phyloP scores from a whole-genome alignment of 148 eudicot species.

The Chenopodium berlandieri region DNA sequence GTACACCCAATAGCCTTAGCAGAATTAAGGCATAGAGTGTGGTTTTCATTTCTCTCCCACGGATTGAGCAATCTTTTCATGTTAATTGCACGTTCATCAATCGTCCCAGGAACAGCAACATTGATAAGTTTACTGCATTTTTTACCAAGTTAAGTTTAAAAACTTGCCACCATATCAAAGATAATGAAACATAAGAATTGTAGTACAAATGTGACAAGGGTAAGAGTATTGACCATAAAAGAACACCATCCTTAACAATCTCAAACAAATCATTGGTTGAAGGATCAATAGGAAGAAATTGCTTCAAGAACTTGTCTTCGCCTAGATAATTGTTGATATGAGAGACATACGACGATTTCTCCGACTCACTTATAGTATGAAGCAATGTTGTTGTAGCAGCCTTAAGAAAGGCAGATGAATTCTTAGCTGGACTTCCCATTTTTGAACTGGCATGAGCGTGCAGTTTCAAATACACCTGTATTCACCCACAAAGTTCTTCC shows the following conservation, averaged over 20 bases:
- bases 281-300: constrained; percentile 85
- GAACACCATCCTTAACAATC: constrained; percentile 94
- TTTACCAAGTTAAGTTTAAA: constrained; percentile 4
- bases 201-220: constrained; percentile 12
- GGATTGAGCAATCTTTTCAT: constrained; percentile 86
- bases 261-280: constrained; percentile 92
- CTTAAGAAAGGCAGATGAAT: constrained; percentile 87
- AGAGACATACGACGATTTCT: constrained; percentile 87
- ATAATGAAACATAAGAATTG: background rate
- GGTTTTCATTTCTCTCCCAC: constrained; percentile 99
- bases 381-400: constrained; percentile 95
- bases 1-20: constrained; percentile 99
- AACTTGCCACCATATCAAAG: background rate
- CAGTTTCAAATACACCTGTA: constrained; percentile 82
- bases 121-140: constrained; percentile 89
- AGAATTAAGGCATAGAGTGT: constrained; percentile 90
- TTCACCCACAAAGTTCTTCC: constrained; percentile 12
- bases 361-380: constrained; percentile 96
- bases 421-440: constrained; percentile 79
- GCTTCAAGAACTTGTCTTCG: constrained; percentile 76
- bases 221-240: constrained; percentile 66
- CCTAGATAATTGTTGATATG: constrained; percentile 93
- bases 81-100: constrained; percentile 95
- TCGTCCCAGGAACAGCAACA: constrained; percentile 98
- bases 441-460: constrained; percentile 73